Base-by-base conservation (phyloP, 2,329 filamentous ascomycete species). In the Aureobasidium sp. region DNA sequence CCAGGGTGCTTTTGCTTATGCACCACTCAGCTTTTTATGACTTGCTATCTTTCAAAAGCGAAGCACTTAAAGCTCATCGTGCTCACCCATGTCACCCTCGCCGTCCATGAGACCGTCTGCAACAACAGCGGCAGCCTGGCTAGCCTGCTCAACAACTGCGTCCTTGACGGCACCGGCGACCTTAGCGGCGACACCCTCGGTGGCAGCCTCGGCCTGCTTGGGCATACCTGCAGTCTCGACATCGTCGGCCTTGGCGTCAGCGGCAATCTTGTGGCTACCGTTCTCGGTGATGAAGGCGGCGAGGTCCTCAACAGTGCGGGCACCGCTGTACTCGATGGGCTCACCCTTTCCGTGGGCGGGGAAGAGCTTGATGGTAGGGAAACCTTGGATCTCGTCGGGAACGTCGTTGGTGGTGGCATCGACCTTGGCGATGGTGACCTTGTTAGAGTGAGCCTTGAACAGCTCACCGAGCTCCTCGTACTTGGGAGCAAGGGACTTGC, bases 321-420 rank as follows among this genome's bases (percentile, higher is more conserved):
- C 84, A 70, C 94, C 94, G 67, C 82, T 83, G 85, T 97, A 99
- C 69, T 91, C 90, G 66, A 97, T 77, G 63, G 94, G 90, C 68
- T 85, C 81, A 72, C 83, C 82, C 86, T 99, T 99, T 77, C 83
- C 82, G 71, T 91, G 92, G 70, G 94, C 94, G 66, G 90, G 85
- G 88, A 86, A 99, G 68, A 99, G 85, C 85, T 97, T 97, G 85
- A 99, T 97, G 76, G 94, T 99, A 62, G 94, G 94, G 88, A 99
- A 99, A 66, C 94, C 94, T 77, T 90, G 85, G 73, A 99, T 91
- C 80, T 96, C 90, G 77, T 97, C 93, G 62, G 94, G 94, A 62
- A 97, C 90, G 71, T 99, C 94, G 81, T 99, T 99, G 79, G 80
- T 78, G 65, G 94, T 99, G 63, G 94, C 94, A 73, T 99, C 94